Percentiles rank a stretch among this genome's conserved stretches.
These are phyloP conservation scores for Phytomonas francai DNA, from an alignment of 208 protist genomes.

Conservation along the genomic window DNA sequence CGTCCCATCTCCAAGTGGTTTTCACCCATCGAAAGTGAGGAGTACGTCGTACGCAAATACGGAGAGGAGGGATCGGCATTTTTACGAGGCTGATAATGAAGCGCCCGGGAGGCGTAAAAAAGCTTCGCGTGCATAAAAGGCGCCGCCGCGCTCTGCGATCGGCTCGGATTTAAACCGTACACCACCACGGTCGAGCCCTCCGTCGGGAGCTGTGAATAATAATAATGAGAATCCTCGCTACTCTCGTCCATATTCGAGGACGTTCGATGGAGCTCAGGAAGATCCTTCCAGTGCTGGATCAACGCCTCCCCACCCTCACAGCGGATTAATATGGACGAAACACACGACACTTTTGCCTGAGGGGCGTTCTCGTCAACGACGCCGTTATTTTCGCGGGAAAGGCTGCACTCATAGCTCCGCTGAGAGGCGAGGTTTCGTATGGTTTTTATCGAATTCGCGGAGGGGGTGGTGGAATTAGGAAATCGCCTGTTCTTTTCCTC, in stretches of 20 bases:
- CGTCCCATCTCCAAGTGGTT: conserved; percentile 18
- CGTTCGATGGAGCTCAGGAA: conserved; percentile 7
- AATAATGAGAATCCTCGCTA: not conserved
- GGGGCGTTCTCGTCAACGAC: not conserved
- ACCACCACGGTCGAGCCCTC: conserved; percentile 42
- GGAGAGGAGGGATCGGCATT: not conserved
- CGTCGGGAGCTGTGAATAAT: conserved; percentile 18
- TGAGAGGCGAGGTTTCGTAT: conserved; percentile 44
- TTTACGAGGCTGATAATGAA: conserved; percentile 26
- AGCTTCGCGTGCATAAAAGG: conserved; percentile 62
- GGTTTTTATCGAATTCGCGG: conserved; percentile 10
- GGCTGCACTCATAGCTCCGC: conserved; percentile 8
- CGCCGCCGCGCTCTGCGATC: conserved; percentile 29
- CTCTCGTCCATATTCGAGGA: conserved; percentile 5
- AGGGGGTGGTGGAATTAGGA: not conserved
- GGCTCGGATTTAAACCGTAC: conserved; percentile 61
- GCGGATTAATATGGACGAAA: conserved; percentile 46
- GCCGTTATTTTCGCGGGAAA: no score
- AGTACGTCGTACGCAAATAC: not conserved
- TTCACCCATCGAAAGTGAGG: not conserved
- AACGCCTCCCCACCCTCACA: conserved; percentile 43
- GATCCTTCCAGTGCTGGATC: conserved; percentile 59
- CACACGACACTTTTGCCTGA: conserved; percentile 19
- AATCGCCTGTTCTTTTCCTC: not conserved
- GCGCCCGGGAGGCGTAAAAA: conserved; percentile 40